Base-by-base conservation (phyloP, 2,329 filamentous ascomycete genomes). In the Rasamsonia emersonii region DNA sequence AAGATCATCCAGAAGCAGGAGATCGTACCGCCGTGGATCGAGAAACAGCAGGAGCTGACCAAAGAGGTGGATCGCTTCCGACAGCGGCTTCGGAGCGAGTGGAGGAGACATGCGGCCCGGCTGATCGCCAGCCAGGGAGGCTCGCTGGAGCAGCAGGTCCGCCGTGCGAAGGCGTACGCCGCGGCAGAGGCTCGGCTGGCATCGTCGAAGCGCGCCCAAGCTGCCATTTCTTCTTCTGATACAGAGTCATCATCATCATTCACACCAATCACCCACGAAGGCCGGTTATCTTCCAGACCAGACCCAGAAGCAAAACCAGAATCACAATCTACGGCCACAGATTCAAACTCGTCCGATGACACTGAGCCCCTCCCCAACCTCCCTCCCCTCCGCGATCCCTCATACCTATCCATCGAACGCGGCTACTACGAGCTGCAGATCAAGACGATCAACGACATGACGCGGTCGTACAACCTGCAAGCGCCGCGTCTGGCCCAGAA, bases 1-100 rank as follows among this genome's bases (percentile, higher is more conserved):
- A 91, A 93, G 61, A 95, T 96, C 66, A 95, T 98, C 41, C 84
- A 95, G 61, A 81, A 82, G 37, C 91, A 98, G 58, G 88, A 94
- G 13, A 84, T 96, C 38, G 85, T 93, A 1, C 91, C 91, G 1
- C 89, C 89, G 0, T 98, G 91, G 91, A 96, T 98, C 38, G 91
- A 98, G 60, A 96, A 95, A 61, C 91, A 98, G 56, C 89, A 96
- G 53, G 86, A 95, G 49, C 65, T 96, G 4, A 71, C 77, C 8
- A 77, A 75, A 38, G 73, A 82, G 0, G 72, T 79, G 1, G 71
- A 68, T 9, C 68, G 70, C 1, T 95, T 98, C 51, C 73, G 91
- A 2, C 62, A 67, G 2, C 67, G 85, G n/a, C 52, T 96, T 39
- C 69, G 88, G 20, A 75, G 70, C 24, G 86, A 93, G 46, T 96